A percentile compares a stretch with the other conserved stretches of the same genome.
Conservation (phyloP, 2,329 filamentous ascomycete species). For the Chalaropsis ovoidea region DNA sequence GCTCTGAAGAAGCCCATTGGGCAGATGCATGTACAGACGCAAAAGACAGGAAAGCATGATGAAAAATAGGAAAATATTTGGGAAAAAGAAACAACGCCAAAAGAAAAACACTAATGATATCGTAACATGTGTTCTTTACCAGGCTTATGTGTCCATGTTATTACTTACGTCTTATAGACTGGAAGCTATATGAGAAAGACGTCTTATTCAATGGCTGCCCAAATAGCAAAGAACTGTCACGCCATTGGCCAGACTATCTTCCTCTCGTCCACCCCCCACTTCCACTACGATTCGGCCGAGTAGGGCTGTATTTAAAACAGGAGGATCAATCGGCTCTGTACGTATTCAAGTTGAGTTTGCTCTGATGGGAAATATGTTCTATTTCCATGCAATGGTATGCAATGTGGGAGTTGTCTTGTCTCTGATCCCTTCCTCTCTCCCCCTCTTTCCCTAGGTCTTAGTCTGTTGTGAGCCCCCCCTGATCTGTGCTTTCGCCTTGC, state of each 20-base stretch:
- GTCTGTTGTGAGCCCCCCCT: not conserved
- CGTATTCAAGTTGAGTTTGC: not conserved
- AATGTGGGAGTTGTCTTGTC: not conserved
- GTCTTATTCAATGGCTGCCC: not conserved
- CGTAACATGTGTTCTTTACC: constrained; percentile 11
- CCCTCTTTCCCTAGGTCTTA: not conserved
- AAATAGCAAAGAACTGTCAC: not conserved
- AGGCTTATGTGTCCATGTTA: not conserved
- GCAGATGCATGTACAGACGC: not conserved
- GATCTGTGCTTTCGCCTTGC: constrained; percentile 5
- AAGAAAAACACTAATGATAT: constrained; percentile 5
- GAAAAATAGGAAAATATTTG: too few species aligned
- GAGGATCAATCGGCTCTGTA: constrained; percentile 3
- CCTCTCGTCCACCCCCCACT: not conserved
- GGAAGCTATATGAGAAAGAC: not conserved
- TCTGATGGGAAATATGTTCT: not conserved
- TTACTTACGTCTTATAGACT: not conserved
- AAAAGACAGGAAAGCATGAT: not conserved
- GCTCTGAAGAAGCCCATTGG: not conserved
- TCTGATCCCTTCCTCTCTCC: not conserved
- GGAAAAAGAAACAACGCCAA: not conserved
- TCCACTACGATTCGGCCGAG: not conserved
- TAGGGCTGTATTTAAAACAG: constrained; percentile 9
- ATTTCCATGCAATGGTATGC: not conserved
- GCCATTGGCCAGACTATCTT: not conserved